Conservation (phyloP, 2,329 filamentous ascomycete species). For the Penicillium digitatum region DNA sequence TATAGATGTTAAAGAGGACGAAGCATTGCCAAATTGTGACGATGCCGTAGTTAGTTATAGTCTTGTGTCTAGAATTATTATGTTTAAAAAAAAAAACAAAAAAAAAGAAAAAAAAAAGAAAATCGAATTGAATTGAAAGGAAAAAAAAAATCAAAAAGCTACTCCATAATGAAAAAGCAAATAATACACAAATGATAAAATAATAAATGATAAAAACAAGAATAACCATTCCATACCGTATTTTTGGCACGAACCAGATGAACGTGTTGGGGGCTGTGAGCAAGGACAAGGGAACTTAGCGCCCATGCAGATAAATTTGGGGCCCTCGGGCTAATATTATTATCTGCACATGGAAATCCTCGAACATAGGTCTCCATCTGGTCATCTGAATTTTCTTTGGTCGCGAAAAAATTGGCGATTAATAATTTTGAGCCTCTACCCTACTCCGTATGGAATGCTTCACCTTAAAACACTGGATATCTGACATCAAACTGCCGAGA, state of each 20-base stretch:
- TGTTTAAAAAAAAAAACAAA: neutral
- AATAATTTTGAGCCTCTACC: neutral
- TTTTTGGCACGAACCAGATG: constrained; percentile 1
- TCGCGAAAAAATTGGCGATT: neutral
- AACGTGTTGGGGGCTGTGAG: constrained; percentile 13
- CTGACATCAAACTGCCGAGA: neutral
- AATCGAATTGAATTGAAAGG: neutral
- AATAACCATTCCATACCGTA: constrained; percentile 10
- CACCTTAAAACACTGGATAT: neutral
- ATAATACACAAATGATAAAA: constrained; percentile 7
- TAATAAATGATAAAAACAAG: neutral
- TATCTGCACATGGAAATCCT: neutral
- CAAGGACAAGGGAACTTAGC: constrained; percentile 13
- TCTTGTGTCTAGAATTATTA: constrained; percentile 10
- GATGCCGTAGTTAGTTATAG: constrained; percentile 12
- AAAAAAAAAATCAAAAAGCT: constrained; percentile 7
- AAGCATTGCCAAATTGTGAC: constrained; percentile 5
- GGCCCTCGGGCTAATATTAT: constrained; percentile 1
- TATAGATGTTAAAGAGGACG: constrained; percentile 14
- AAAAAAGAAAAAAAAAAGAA: neutral
- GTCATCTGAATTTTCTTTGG: neutral
- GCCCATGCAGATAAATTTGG: constrained; percentile 4
- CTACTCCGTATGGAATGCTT: neutral
- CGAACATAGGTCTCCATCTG: neutral
- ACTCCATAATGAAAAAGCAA: constrained; percentile 2